Percentiles rank a stretch among this genome's conserved stretches.
Evolutionary conservation across 495 filamentous ascomycete species (phyloP).

Genomic region (Parathielavia hyrcaniae): DNA sequence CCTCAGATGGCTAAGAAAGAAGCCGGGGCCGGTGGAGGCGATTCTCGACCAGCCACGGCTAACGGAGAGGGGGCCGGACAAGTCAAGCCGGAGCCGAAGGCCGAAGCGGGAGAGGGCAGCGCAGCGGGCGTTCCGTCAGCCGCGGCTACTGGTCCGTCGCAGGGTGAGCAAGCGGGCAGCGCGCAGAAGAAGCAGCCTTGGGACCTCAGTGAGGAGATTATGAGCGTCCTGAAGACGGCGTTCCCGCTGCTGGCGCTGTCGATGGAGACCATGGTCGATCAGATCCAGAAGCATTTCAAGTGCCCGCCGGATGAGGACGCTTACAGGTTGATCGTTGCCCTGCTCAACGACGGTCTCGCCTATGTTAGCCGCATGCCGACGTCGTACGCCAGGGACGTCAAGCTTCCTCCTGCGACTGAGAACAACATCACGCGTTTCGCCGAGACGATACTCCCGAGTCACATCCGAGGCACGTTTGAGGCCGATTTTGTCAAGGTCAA

Average conservation of each 20-base stretch:
- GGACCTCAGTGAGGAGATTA: conserved; percentile 94
- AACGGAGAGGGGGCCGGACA: conserved; percentile 38
- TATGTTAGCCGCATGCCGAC: conserved; percentile 82
- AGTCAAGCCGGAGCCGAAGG: conserved; percentile 39
- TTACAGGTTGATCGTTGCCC: conserved; percentile 91
- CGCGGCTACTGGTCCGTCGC: conserved; percentile 23
- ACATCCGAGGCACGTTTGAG: conserved; percentile 92
- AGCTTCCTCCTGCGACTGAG: conserved; percentile 83
- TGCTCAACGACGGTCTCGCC: conserved; percentile 85
- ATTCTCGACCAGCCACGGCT: conserved; percentile 45
- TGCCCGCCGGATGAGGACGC: conserved; percentile 97
- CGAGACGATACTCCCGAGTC: conserved; percentile 86
- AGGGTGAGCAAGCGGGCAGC: conserved; percentile 28
- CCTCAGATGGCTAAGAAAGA: conserved; percentile 47
- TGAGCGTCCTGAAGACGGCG: conserved; percentile 86
- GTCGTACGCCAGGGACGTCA: conserved; percentile 83
- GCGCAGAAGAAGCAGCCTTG: conserved; percentile 70
- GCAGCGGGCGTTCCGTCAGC: conserved; percentile 20
- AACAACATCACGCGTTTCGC: conserved; percentile 94
- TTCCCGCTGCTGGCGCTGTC: conserved; percentile 93
- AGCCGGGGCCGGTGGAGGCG: conserved; percentile 21
- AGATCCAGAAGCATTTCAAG: conserved; percentile 97
- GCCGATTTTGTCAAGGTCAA: conserved; percentile 89
- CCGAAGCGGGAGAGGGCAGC: conserved; percentile 41
- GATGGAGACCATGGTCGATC: conserved; percentile 99